A percentile compares a stretch with the other conserved stretches of the same genome.
Evolutionary conservation across 345 rosid genomes (phyloP).

Genomic region (Aquilaria yunnanensis): DNA sequence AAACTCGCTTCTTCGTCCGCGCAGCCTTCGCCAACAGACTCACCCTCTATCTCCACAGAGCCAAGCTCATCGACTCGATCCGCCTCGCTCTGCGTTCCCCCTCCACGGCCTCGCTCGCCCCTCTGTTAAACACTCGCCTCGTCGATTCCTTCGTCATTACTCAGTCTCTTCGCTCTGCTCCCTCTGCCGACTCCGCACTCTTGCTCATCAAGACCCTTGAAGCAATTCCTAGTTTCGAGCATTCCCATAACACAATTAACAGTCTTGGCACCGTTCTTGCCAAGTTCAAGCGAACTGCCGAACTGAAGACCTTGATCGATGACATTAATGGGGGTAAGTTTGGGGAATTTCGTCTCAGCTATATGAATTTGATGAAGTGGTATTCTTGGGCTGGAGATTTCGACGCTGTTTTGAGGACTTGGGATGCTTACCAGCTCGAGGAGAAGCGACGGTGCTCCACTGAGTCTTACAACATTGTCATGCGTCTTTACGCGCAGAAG

Average conservation of each 20-base stretch:
- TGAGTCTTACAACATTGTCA: slow-evolving; percentile 65
- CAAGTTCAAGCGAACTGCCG: slow-evolving; percentile 37
- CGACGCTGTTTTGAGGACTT: slow-evolving; percentile 46
- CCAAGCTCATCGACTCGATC: slow-evolving; percentile 64
- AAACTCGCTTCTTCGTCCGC: slow-evolving; percentile 49
- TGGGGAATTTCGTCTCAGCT: slow-evolving; percentile 39
- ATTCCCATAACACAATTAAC: slow-evolving; percentile 39
- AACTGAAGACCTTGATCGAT: slow-evolving; percentile 44
- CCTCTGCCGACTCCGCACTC: slow-evolving; percentile 58
- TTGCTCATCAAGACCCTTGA: slow-evolving; percentile 41
- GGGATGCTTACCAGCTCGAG: slow-evolving; percentile 45
- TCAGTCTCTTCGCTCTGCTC: slow-evolving; percentile 66
- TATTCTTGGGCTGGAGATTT: slow-evolving; percentile 48
- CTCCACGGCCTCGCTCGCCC: slow-evolving; percentile 20
- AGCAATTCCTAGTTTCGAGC: slow-evolving; percentile 29
- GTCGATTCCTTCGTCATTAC: slow-evolving; percentile 68
- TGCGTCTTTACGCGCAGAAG: slow-evolving; percentile 37
- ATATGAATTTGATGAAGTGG: slow-evolving; percentile 71
- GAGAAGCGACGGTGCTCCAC: slow-evolving; percentile 40
- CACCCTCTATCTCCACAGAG: slow-evolving; percentile 64
- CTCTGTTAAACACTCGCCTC: slow-evolving; percentile 46
- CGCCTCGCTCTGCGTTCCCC: slow-evolving; percentile 68
- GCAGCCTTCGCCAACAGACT: slow-evolving; percentile 74
- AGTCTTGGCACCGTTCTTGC: slow-evolving; percentile 75
- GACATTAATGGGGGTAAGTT: slow-evolving; percentile 44